Evolutionary conservation across 1,284 basidiomycete species (phyloP), one percentile per base, ranked within the genome.

Genomic region (Malassezia equina): DNA sequence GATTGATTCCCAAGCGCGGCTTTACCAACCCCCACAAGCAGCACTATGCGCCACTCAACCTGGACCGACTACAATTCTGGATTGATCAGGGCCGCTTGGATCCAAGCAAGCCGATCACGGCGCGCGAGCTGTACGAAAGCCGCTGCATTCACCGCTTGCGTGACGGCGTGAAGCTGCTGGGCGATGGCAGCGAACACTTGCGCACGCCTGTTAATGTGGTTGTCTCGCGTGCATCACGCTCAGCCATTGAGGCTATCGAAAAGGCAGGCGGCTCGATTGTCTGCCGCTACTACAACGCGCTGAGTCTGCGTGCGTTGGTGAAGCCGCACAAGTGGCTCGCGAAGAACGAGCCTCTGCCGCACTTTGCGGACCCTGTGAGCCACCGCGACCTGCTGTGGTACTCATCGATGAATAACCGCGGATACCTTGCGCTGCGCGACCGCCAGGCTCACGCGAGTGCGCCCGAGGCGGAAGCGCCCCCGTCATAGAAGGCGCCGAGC

Each of bases 141-240:
- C 86, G 90, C 7, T 89, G 90, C 67, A 79, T 96, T 15, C 90
- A 95, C 75, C 81, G 88, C 50, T 84, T 85, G 13, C 84, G 86
- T 64, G 85, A 90, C 42, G 93, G 93, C 7, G 82, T 98, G 54
- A 98, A 96, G 77, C 78, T 98, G 25, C 78, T 96, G 51, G 90
- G 86, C 60, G 83, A 86, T 82, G 85, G 86, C 31, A 79, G 82
- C 0, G 75, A 82, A 60, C 79, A 83, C 57, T 78, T 91, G 58
- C 83, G 81, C 55, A 80, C 84, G 4, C 80, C 87, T 2, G 80
- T 99, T 24, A 83, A 89, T 68, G 82, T 98, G 44, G 81, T 83
- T 17, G 82, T 90, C 28, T 89, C 90, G 4, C 81, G 87, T 55
- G 93, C 88, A 13, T 90, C 88, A 6, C 83, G 86, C 71, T 81